A percentile compares a stretch with the other conserved stretches of the same genome.
phyloP scores from a whole-genome alignment of 2,329 filamentous ascomycete species.

The Aureobasidium melanogenum region DNA sequence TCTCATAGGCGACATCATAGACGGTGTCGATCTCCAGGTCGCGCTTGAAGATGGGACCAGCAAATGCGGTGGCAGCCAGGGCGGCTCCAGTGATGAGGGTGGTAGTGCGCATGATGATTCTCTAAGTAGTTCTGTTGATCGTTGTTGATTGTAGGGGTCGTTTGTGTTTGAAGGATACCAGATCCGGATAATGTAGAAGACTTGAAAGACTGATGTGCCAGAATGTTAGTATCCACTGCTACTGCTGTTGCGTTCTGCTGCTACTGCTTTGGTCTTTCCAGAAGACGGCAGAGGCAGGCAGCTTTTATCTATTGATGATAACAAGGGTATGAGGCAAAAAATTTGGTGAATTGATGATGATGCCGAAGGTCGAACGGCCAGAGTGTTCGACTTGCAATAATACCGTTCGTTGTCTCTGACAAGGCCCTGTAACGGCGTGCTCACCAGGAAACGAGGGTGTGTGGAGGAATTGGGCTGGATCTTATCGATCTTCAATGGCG shows the following conservation, averaged over 20 bases:
- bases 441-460: conserved; percentile 9
- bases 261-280: conserved; percentile 10
- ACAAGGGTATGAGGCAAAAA: not conserved
- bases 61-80: conserved; percentile 28
- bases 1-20: conserved; percentile 24
- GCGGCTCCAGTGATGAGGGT: conserved; percentile 25
- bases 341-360: not conserved
- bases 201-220: conserved; percentile 13
- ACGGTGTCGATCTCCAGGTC: conserved; percentile 21
- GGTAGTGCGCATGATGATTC: conserved; percentile 27
- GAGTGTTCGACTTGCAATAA: conserved; percentile 9
- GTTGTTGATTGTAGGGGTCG: conserved; percentile 17
- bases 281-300: conserved; percentile 8
- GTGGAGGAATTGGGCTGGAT: conserved; percentile 2
- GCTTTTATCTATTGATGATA: conserved; percentile 12
- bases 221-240: conserved; percentile 12
- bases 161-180: conserved; percentile 16
- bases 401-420: conserved; percentile 10
- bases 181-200: conserved; percentile 14
- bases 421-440: not conserved
- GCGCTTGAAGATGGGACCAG: conserved; percentile 24
- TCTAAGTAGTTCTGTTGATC: conserved; percentile 15
- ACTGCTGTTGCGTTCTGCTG: conserved; percentile 14
- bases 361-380: conserved; percentile 5
- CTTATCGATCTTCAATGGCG: conserved; percentile 14